phyloP scores from a whole-genome alignment of 2,329 filamentous ascomycete species.

The Botrytis byssoidea region DNA sequence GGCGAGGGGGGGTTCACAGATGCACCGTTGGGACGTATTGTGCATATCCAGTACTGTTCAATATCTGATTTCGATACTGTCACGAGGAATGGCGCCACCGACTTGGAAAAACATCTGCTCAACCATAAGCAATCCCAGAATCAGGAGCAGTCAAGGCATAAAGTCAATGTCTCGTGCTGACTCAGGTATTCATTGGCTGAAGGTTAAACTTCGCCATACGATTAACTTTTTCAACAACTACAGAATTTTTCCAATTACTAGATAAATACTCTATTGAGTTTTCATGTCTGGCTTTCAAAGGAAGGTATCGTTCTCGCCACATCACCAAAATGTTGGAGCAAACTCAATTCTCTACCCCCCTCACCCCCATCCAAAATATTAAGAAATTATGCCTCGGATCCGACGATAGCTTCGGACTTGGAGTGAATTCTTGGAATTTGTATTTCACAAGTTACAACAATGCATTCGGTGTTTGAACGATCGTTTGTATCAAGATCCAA shows the following conservation, averaged over 20 bases:
- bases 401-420: not conserved
- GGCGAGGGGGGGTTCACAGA: slow-evolving; percentile 4
- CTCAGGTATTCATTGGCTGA: not conserved
- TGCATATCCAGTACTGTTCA: not conserved
- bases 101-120: slow-evolving; percentile 8
- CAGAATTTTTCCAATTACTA: not conserved
- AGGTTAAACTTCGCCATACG: slow-evolving; percentile 4
- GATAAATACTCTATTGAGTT: not conserved
- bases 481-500: slow-evolving; percentile 5
- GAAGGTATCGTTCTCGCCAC: not conserved
- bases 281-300: not conserved
- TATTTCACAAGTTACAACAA: not conserved
- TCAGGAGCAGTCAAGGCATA: slow-evolving; percentile 4
- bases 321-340: not conserved
- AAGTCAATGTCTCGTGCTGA: slow-evolving; percentile 10
- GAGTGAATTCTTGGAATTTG: not conserved
- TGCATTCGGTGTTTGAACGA: not conserved
- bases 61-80: slow-evolving; percentile 1
- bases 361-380: not conserved
- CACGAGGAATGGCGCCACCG: not conserved
- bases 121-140: not conserved
- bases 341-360: not conserved
- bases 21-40: not conserved
- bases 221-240: not conserved
- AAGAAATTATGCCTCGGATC: not conserved